Percentiles rank a stretch among this genome's conserved stretches.
These are phyloP conservation scores for Trichophyton schoenleinii DNA, from an alignment of 2,329 filamentous ascomycete genomes.

Conservation along the genomic window DNA sequence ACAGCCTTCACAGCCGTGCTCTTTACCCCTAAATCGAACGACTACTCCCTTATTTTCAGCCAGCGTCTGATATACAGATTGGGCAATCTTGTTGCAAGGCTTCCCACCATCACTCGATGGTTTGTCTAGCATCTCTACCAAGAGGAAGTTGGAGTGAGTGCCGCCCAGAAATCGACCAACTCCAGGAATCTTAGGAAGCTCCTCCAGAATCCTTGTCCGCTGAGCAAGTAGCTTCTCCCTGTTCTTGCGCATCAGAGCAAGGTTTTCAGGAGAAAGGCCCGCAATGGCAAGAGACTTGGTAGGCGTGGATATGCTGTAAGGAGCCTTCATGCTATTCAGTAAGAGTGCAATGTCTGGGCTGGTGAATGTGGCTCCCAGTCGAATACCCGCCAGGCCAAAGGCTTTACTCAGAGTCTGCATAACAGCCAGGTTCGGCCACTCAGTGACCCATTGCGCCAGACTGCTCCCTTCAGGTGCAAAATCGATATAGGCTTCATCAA, in stretches of 20 bases:
- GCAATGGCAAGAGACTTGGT: slow-evolving; percentile 69
- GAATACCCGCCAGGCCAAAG: slow-evolving; percentile 87
- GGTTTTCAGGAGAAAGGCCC: slow-evolving; percentile 54
- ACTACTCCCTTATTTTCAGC: slow-evolving; percentile 83
- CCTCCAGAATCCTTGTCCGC: slow-evolving; percentile 59
- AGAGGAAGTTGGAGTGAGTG: slow-evolving; percentile 70
- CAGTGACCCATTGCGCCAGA: slow-evolving; percentile 78
- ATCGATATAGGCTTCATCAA: slow-evolving; percentile 96
- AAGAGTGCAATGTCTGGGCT: slow-evolving; percentile 60
- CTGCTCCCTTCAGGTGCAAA: slow-evolving; percentile 70
- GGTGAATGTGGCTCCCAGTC: slow-evolving; percentile 76
- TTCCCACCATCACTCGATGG: slow-evolving; percentile 44
- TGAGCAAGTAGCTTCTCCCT: slow-evolving; percentile 59
- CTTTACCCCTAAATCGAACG: slow-evolving; percentile 84
- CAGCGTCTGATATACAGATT: slow-evolving; percentile 69
- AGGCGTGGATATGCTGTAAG: slow-evolving; percentile 86
- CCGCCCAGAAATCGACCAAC: slow-evolving; percentile 74
- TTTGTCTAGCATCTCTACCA: slow-evolving; percentile 72
- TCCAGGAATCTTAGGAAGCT: slow-evolving; percentile 62
- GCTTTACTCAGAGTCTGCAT: slow-evolving; percentile 99
- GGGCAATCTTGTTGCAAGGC: slow-evolving; percentile 65
- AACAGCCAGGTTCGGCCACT: slow-evolving; percentile 91
- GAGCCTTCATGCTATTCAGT: slow-evolving; percentile 86
- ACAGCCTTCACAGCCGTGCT: slow-evolving; percentile 78
- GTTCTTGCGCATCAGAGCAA: slow-evolving; percentile 61